Conservation (phyloP, 352 stramenopile genomes). For the Lagenidium giganteum region DNA sequence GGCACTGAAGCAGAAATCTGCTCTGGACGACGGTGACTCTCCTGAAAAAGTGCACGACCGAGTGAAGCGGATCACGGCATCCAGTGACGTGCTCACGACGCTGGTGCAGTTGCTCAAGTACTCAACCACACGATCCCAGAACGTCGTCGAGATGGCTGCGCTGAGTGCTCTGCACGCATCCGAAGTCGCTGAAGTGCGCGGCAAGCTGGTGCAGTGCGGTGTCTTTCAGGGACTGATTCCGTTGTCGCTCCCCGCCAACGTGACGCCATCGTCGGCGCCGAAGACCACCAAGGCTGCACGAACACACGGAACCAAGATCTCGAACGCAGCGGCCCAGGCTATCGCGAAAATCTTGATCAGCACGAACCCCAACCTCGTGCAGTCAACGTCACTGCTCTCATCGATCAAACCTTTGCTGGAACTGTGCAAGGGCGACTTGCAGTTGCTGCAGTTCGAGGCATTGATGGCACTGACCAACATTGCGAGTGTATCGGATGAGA, state of each 20-base stretch:
- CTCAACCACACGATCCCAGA: slow-evolving; percentile 62
- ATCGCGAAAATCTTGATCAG: slow-evolving; percentile 96
- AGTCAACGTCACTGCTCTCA: slow-evolving; percentile 72
- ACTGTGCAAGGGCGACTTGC: slow-evolving; percentile 93
- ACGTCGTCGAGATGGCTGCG: slow-evolving; percentile 72
- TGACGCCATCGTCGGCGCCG: slow-evolving; percentile 5
- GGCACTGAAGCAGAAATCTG: slow-evolving; percentile 91
- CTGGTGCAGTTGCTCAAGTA: slow-evolving; percentile 79
- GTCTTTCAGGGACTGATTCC: slow-evolving; percentile 74
- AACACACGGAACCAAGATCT: slow-evolving; percentile 78
- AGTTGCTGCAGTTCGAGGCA: slow-evolving; percentile 88
- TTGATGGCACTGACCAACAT: slow-evolving; percentile 98
- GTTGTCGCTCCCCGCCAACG: slow-evolving; percentile 35
- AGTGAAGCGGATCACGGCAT: slow-evolving; percentile 47
- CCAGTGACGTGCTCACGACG: slow-evolving; percentile 57
- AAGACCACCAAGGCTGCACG: slow-evolving; percentile 20
- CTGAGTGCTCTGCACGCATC: slow-evolving; percentile 64
- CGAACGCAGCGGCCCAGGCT: slow-evolving; percentile 86
- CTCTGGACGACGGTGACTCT: slow-evolving; percentile 88
- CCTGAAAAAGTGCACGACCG: slow-evolving; percentile 61
- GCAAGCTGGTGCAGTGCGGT: slow-evolving; percentile 73
- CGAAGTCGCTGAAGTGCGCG: slow-evolving; percentile 56
- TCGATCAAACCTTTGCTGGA: slow-evolving; percentile 86
- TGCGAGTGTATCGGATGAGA: slow-evolving; percentile 89
- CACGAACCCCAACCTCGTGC: slow-evolving; percentile 92